Evolutionary conservation across 1,284 basidiomycete genomes (phyloP), one percentile per base, ranked within the genome.

Genomic region (Cryptococcus floricola): DNA sequence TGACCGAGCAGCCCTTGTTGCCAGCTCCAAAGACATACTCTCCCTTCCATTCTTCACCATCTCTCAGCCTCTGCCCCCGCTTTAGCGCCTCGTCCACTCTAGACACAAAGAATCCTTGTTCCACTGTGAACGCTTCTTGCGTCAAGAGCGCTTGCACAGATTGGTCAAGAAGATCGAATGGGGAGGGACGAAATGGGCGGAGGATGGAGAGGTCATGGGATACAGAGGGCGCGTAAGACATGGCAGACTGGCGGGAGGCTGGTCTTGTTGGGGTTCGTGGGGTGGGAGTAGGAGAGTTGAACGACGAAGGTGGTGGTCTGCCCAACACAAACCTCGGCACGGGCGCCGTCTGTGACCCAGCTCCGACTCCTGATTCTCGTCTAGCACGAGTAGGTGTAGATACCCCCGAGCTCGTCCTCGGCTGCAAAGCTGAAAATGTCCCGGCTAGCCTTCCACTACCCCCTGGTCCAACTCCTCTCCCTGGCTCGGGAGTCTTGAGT

Each of bases 11-110:
- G 2, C 57, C 56, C 25, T 58, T 62, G 48, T 70, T 63, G 1
- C 71, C 71, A 1, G 64, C 66, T 1, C 70, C 71, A 52, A 77
- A 76, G 3, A 73, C 57, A 51, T 64, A 77, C 60, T 74, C 69
- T 5, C 73, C 75, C 28, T 70, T 73, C 73, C 75, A 77, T 49
- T 70, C 63, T 27, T 73, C 70, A 9, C 63, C 63, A 4, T 73
- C 69, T 9, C 51, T 54, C 55, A 58, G 62, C 37, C 67, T 48
- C 57, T 76, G 74, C n/a, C 72, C 72, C 28, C 62, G 59, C 25
- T 66, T 63, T 49, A 77, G 39, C 0, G 74, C 52, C 48, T 53
- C 58, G 58, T 76, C 75, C 4, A 76, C 39, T 10, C 74, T 54
- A 9, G 31, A 14, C n/a, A 62, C 61, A 3, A 74, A 66, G 31